These are phyloP conservation scores for Aspergillus cavernicola DNA, from an alignment of 495 filamentous ascomycete genomes.

Conservation along the genomic window DNA sequence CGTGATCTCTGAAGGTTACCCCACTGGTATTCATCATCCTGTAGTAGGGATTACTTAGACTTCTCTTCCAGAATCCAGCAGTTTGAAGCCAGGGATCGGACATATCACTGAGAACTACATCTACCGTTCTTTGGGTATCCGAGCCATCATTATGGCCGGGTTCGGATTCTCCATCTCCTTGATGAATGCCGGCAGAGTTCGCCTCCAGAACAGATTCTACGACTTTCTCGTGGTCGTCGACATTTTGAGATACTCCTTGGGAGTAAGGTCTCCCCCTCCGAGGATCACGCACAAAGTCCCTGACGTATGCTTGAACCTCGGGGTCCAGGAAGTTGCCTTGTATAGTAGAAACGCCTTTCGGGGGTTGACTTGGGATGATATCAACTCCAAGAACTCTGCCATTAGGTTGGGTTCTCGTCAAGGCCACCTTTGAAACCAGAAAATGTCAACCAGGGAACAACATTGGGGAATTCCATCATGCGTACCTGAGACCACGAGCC, in stretches of 20 bases:
- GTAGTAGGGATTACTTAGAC: constrained; percentile 83
- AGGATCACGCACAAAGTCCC: constrained; percentile 66
- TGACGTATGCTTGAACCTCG: constrained; percentile 67
- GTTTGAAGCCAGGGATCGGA: constrained; percentile 88
- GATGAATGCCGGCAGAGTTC: not conserved
- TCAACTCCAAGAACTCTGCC: constrained; percentile 89
- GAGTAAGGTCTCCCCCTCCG: constrained; percentile 51
- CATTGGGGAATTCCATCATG: not conserved
- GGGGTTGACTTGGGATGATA: constrained; percentile 86
- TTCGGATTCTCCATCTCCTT: not conserved
- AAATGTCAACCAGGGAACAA: not conserved
- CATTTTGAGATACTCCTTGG: constrained; percentile 7
- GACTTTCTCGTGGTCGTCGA: not conserved
- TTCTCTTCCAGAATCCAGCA: constrained; percentile 73
- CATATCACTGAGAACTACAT: constrained; percentile 98
- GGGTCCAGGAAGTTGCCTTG: constrained; percentile 85
- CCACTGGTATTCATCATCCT: constrained; percentile 99
- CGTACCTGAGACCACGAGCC: constrained; percentile 88
- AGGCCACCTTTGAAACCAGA: constrained; percentile 56
- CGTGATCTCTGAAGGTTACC: constrained; percentile 79
- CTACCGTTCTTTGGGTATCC: constrained; percentile 56
- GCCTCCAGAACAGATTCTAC: constrained; percentile 7
- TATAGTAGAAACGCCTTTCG: constrained; percentile 82
- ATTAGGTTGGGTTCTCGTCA: constrained; percentile 66
- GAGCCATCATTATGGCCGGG: not conserved